Base-by-base conservation (phyloP, 1,284 basidiomycete species). In the Singerocomus inundabilis region DNA sequence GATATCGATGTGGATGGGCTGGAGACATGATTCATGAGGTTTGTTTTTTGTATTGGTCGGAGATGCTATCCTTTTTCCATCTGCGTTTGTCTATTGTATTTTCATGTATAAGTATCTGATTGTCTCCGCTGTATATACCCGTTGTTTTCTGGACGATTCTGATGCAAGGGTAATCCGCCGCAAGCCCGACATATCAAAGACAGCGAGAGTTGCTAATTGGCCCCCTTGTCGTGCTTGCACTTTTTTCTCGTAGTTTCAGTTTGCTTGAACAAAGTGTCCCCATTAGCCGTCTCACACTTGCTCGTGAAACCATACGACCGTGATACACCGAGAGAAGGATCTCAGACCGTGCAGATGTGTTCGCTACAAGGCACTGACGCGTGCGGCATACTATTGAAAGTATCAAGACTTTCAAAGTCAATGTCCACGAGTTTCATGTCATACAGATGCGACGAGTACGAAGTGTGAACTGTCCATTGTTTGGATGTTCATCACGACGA, bases 401-500 rank as follows among this genome's bases (percentile, higher is more conserved):
- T 98, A 45, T 91, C 91, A 48, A 99, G 88, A 51, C 87, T 88
- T 72, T 99, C 97, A 31, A 90, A 79, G 71, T 99, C 96, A 63
- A 99, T 99, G 66, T 99, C 97, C 95, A 99, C 98, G 48, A 99
- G 84, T 72, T 98, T 99, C 87, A 99, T 93, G 64, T 98, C 95
- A 73, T 98, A n/a, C n/a, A n/a, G n/a, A n/a, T n/a, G 91, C 75
- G 33, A 98, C 96, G 53, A 98, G 88, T 1, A 96, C 97, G 63
- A 99, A 96, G 72, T 99, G 97, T 6, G 96, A 98, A 81, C 98
- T 98, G 78, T 99, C 97, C 97, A 99, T 99, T 1, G 97, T 96
- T 79, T 99, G 97, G 13, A 98, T 80, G 49, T 84, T 83, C 84
- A 87, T 41, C 4, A 11, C 28, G 5, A 7, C 12, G 0, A 39